Conservation (phyloP, 495 filamentous ascomycete species). For the Penicillium verhagenii region DNA sequence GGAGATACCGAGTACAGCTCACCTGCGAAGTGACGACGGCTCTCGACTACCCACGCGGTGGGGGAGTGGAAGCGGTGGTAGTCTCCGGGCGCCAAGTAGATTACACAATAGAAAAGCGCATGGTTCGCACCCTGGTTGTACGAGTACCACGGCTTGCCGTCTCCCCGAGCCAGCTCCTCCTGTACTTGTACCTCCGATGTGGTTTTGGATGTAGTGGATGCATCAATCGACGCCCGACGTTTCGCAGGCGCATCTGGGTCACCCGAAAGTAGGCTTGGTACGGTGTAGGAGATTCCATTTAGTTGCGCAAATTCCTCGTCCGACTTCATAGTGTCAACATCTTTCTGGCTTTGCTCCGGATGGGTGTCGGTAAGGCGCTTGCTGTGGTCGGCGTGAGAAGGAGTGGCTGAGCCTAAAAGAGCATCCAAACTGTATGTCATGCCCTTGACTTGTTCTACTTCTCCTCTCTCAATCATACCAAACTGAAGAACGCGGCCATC, state of each 20-base stretch:
- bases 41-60: constrained; percentile 88
- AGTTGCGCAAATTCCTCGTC: constrained; percentile 93
- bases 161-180: constrained; percentile 75
- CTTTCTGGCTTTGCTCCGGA: constrained; percentile 26
- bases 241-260: constrained; percentile 31
- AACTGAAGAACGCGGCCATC: constrained; percentile 92
- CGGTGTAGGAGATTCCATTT: constrained; percentile 95
- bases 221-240: constrained; percentile 52
- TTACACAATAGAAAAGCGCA: constrained; percentile 88
- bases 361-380: constrained; percentile 37
- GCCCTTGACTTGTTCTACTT: constrained; percentile 98
- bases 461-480: constrained; percentile 83
- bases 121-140: constrained; percentile 57
- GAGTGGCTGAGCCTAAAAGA: constrained; percentile 68
- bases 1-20: constrained; percentile 94
- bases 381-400: constrained; percentile 39
- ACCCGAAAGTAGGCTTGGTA: constrained; percentile 87
- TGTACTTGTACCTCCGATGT: constrained; percentile 76
- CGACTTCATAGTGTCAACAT: constrained; percentile 56
- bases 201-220: constrained; percentile 62
- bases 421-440: constrained; percentile 97
- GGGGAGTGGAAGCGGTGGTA: constrained; percentile 99
- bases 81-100: constrained; percentile 97
- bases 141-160: constrained; percentile 72
- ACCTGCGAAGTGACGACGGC: constrained; percentile 90